These are phyloP conservation scores for Cordyceps fumosorosea DNA, from an alignment of 2,329 filamentous ascomycete species.

Conservation along the genomic window DNA sequence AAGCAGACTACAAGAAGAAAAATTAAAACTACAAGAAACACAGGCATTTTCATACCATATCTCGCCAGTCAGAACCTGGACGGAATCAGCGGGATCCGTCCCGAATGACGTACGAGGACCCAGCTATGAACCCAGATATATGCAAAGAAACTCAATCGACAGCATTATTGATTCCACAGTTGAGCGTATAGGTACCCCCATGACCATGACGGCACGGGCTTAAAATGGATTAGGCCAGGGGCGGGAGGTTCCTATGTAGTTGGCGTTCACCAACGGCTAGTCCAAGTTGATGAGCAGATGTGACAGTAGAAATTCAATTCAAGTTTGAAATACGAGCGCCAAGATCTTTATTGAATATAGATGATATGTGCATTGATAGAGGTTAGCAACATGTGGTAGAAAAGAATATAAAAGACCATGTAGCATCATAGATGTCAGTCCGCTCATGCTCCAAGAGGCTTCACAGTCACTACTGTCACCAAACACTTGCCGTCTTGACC, in stretches of 20 bases:
- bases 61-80: neutral
- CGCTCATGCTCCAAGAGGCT: neutral
- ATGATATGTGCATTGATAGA: no score
- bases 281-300: neutral
- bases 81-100: neutral
- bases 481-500: neutral
- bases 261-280: neutral
- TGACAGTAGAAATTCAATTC: neutral
- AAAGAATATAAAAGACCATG: neutral
- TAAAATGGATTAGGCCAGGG: neutral
- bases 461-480: neutral
- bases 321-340: neutral
- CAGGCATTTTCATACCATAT: neutral
- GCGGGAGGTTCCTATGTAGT: neutral
- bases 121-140: neutral
- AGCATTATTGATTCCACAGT: neutral
- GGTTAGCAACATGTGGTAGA: neutral
- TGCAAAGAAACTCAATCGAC: neutral
- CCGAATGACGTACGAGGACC: neutral
- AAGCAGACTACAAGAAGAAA: no score
- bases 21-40: no score
- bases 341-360: no score
- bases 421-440: neutral
- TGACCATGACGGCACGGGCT: neutral
- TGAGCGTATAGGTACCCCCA: neutral